Conservation (phyloP, 2,329 filamentous ascomycete genomes). For the Aspergillus fischeri region DNA sequence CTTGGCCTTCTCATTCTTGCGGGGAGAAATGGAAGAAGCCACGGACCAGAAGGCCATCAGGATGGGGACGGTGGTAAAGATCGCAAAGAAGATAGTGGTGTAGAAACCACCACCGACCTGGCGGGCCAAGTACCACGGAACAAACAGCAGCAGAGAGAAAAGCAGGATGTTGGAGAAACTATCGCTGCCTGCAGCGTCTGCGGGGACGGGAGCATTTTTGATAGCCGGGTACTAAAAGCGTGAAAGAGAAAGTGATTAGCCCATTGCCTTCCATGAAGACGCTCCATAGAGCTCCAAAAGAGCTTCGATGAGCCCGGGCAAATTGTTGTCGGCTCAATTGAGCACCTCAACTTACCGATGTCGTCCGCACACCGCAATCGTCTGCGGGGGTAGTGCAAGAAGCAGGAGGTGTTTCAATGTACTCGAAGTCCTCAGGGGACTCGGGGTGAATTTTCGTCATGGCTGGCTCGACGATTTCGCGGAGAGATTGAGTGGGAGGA, state of each 20-base stretch:
- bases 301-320: not conserved
- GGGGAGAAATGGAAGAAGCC: slow-evolving; percentile 74
- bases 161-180: slow-evolving; percentile 82
- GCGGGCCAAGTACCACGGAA: slow-evolving; percentile 78
- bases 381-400: slow-evolving; percentile 49
- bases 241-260: slow-evolving; percentile 5
- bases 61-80: slow-evolving; percentile 75
- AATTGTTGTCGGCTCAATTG: slow-evolving; percentile 4
- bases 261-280: slow-evolving; percentile 12
- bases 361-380: slow-evolving; percentile 59
- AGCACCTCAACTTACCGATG: slow-evolving; percentile 47
- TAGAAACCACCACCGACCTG: slow-evolving; percentile 80
- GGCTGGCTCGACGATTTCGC: slow-evolving; percentile 25
- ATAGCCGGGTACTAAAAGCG: slow-evolving; percentile 70
- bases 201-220: slow-evolving; percentile 89
- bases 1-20: slow-evolving; percentile 88
- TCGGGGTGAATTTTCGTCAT: slow-evolving; percentile 43
- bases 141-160: slow-evolving; percentile 61
- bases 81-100: slow-evolving; percentile 79
- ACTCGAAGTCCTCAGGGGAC: slow-evolving; percentile 48
- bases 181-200: slow-evolving; percentile 78
- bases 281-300: not conserved
- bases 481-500: slow-evolving; percentile 17
- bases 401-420: slow-evolving; percentile 58
- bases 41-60: slow-evolving; percentile 78